phyloP scores from a whole-genome alignment of 768 basidiomycete genomes.

The Russula lepida region DNA sequence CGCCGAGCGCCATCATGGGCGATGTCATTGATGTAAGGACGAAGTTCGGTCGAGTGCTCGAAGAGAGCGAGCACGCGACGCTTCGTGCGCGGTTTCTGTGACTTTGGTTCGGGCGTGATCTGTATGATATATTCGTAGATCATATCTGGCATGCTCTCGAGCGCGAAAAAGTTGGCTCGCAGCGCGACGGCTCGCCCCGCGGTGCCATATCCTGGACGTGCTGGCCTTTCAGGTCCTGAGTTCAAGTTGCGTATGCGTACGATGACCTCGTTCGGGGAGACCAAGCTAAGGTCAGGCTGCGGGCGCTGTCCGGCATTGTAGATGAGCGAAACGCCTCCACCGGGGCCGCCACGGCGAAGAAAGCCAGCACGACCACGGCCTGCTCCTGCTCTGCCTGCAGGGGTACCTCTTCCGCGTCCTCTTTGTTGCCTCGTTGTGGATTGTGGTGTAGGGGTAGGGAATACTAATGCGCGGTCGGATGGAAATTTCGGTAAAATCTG shows the following conservation, averaged over 20 bases:
- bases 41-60: constrained; percentile 33
- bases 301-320: constrained; percentile 19
- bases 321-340: constrained; percentile 9
- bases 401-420: constrained; percentile 18
- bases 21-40: constrained; percentile 34
- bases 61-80: constrained; percentile 48
- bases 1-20: constrained; percentile 43
- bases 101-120: constrained; percentile 40
- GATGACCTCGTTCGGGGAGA: constrained; percentile 30
- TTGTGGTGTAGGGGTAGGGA: neutral
- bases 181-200: constrained; percentile 35
- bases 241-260: neutral
- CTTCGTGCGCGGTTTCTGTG: constrained; percentile 35
- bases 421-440: constrained; percentile 11
- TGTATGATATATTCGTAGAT: constrained; percentile 51
- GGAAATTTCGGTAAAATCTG: too few species aligned
- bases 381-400: neutral
- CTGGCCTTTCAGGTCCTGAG: constrained; percentile 15
- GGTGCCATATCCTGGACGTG: constrained; percentile 22
- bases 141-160: constrained; percentile 38
- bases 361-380: constrained; percentile 1
- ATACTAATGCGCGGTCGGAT: neutral
- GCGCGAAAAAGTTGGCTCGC: constrained; percentile 56
- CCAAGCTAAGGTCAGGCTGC: constrained; percentile 22
- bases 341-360: too few species aligned